These are phyloP conservation scores for Aspergillus sp. DNA, from an alignment of 2,329 filamentous ascomycete genomes.

Conservation along the genomic window DNA sequence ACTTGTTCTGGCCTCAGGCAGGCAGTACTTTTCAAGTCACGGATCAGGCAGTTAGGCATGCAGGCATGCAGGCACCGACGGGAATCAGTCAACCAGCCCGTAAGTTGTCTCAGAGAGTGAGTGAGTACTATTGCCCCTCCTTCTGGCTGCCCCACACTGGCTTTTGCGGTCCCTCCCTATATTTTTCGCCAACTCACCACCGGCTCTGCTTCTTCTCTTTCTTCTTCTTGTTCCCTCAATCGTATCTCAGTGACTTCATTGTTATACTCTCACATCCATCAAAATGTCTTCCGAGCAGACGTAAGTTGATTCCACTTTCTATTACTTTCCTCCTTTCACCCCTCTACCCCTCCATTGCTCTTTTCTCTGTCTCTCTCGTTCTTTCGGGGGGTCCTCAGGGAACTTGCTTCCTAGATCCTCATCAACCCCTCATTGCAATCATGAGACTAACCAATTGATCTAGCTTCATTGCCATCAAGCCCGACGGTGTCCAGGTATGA, in stretches of 20 bases:
- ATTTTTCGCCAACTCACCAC: slow-evolving; percentile 31
- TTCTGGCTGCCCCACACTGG: slow-evolving; percentile 28
- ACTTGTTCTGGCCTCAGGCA: slow-evolving; percentile 25
- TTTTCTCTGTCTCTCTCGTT: neutral
- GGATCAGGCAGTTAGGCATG: slow-evolving; percentile 20
- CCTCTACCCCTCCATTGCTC: neutral
- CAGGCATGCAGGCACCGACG: slow-evolving; percentile 19
- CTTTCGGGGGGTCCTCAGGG: neutral
- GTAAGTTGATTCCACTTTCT: slow-evolving; percentile 57
- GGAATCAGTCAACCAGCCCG: too few relatives aligned
- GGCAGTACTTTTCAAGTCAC: neutral
- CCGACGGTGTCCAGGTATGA: slow-evolving; percentile 94
- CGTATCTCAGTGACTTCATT: slow-evolving; percentile 16
- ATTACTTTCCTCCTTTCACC: neutral
- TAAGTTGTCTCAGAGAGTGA: too few relatives aligned
- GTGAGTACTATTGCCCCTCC: slow-evolving; percentile 10
- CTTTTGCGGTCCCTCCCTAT: slow-evolving; percentile 13
- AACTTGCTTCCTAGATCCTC: neutral
- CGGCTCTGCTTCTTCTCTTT: slow-evolving; percentile 24
- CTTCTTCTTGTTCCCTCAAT: slow-evolving; percentile 25
- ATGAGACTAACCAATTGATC: slow-evolving; percentile 35
- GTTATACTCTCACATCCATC: slow-evolving; percentile 37
- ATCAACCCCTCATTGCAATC: slow-evolving; percentile 21
- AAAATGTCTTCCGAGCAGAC: slow-evolving; percentile 84
- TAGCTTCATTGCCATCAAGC: slow-evolving; percentile 99